Base-by-base conservation (phyloP, 108 stramenopile species). In the Hondaea fermentalgiana region DNA sequence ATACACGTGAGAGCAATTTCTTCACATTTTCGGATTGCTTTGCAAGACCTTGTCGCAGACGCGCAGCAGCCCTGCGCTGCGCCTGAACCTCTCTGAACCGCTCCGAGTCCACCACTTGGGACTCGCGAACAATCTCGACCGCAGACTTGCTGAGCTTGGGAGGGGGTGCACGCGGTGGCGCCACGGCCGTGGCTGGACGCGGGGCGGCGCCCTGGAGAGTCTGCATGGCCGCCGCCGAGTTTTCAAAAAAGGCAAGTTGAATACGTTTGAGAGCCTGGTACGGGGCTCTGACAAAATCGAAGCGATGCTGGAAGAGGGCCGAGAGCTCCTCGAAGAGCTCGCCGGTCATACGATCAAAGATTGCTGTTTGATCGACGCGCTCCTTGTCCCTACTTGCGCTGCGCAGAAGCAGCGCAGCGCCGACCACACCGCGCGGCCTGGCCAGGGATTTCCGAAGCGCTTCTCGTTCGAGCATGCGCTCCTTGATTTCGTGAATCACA, bases 311-410 rank as follows among this genome's bases (percentile, higher is more conserved):
- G 51, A 83, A 83, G 45, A 83, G 51, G 6, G 76, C 76, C n/a
- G 76, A 53, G 51, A 83, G 76, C 51, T 83, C 76, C 28, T 83
- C 76, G 76, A 83, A 83, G n/a, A 83, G 45, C n/a, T 83, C 76
- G 19, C 76, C 49, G n/a, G 76, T 83, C 49, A 83, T 47, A 2
- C 28, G 49, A 17, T 83, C 76, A 12, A 83, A 45, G 12, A 12
- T 6, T 55, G 45, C 49, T 1, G 45, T 53, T 12, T 47, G 49
- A 6, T 83, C 49, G 49, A 12, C 25, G 12, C 51, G 49, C 51
- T 83, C 76, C 45, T 53, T 47, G 14, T 83, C 49, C 76, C 49
- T 47, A 1, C 6, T 17, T 6, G 45, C 49, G 49, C 17, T 12
- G 19, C 76, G 45, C 76, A 83, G 23, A 12, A 83, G 76, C 19